Evolutionary conservation across 768 basidiomycete species (phyloP).

Genomic region (Boletus sp.): DNA sequence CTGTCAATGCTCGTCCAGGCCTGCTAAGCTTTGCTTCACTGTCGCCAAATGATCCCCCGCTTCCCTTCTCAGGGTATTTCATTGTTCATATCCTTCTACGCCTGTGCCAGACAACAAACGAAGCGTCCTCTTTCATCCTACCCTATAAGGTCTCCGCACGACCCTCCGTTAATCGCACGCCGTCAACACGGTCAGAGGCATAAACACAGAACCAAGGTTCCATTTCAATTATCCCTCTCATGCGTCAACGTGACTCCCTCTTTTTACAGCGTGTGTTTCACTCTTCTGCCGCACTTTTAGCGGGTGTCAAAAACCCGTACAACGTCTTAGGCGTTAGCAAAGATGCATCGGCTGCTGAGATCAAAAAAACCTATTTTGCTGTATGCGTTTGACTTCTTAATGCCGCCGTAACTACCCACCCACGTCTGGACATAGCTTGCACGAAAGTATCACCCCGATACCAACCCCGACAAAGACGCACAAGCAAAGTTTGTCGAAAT

Average conservation of each 20-base stretch:
- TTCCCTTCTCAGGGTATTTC: slow-evolving; percentile 47
- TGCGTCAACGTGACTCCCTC: slow-evolving; percentile 18
- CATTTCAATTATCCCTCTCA: slow-evolving; percentile 10
- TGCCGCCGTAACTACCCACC: slow-evolving; percentile 13
- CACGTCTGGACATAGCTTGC: slow-evolving; percentile 66
- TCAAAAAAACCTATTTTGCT: slow-evolving; percentile 96
- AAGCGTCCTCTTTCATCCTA: slow-evolving; percentile 36
- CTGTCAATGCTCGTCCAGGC: neutral
- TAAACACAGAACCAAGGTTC: slow-evolving; percentile 40
- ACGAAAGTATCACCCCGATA: slow-evolving; percentile 97
- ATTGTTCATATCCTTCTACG: slow-evolving; percentile 53
- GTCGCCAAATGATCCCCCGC: slow-evolving; percentile 47
- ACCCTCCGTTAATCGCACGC: slow-evolving; percentile 14
- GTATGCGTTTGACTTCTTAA: slow-evolving; percentile 45
- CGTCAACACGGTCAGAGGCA: slow-evolving; percentile 15
- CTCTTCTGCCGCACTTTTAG: slow-evolving; percentile 49
- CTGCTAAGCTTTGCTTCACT: neutral
- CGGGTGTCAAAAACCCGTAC: slow-evolving; percentile 81
- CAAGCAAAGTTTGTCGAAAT: slow-evolving; percentile 95
- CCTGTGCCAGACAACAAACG: slow-evolving; percentile 44
- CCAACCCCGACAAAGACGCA: slow-evolving; percentile 87
- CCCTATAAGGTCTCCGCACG: slow-evolving; percentile 37
- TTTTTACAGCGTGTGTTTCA: slow-evolving; percentile 68
- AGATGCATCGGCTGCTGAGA: slow-evolving; percentile 80
- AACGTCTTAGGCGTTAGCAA: slow-evolving; percentile 82